Evolutionary conservation across 768 basidiomycete genomes (phyloP).

Genomic region (Cytidiella melzeri): DNA sequence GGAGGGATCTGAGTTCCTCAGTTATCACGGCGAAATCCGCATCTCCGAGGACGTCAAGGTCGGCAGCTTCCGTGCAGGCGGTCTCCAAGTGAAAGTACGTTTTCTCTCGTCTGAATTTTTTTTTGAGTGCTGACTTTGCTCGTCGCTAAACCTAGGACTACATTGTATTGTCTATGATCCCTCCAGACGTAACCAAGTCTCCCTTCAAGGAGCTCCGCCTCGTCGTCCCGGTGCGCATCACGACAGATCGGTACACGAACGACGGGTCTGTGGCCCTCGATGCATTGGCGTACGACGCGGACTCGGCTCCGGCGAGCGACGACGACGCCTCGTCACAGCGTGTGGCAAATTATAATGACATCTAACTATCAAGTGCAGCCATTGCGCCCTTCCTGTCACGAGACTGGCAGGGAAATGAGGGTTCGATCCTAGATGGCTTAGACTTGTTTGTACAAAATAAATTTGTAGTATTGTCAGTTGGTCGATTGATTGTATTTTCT

Average conservation of each 20-base stretch:
- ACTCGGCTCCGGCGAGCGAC: conserved; percentile 12
- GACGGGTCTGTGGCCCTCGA: conserved; percentile 17
- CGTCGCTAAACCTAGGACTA: conserved; percentile 50
- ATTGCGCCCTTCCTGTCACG: too few species aligned
- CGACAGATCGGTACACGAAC: conserved; percentile 54
- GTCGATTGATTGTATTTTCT: too few species aligned
- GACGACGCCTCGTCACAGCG: conserved; percentile 8
- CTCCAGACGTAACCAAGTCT: conserved; percentile 47
- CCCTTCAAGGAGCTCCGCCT: conserved; percentile 56
- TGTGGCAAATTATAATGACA: background rate
- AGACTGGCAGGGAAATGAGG: too few species aligned
- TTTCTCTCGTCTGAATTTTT: background rate
- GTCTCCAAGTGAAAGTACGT: conserved; percentile 56
- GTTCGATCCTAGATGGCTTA: too few species aligned
- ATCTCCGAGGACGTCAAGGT: conserved; percentile 43
- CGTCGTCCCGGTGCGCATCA: conserved; percentile 56
- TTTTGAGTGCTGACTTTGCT: background rate
- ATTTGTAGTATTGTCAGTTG: too few species aligned
- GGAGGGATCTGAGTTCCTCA: conserved; percentile 56
- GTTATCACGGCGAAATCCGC: conserved; percentile 58
- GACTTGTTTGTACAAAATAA: too few species aligned
- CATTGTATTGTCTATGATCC: conserved; percentile 53
- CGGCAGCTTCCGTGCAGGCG: conserved; percentile 61
- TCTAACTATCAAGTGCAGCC: background rate
- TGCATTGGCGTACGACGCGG: conserved; percentile 10